These are phyloP conservation scores for Naganishia friedmannii DNA, from an alignment of 768 basidiomycete species.

Conservation along the genomic window DNA sequence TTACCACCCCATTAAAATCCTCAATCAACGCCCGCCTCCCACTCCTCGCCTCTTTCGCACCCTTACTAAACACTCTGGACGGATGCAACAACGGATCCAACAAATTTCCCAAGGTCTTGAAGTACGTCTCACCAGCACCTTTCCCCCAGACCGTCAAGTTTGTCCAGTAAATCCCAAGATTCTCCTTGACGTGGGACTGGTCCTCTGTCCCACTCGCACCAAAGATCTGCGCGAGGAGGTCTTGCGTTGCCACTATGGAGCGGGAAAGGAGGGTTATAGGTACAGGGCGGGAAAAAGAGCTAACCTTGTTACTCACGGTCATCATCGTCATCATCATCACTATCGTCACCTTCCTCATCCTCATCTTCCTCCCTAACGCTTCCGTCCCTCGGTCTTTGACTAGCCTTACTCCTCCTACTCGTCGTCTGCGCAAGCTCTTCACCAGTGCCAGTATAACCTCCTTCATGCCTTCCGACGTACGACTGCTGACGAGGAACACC, in stretches of 20 bases:
- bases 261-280: not conserved
- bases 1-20: constrained; percentile 60
- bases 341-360: not conserved
- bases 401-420: constrained; percentile 10
- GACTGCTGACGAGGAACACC: constrained; percentile 4
- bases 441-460: not conserved
- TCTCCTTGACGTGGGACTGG: constrained; percentile 21
- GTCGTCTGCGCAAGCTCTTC: not conserved
- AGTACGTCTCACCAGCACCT: constrained; percentile 11
- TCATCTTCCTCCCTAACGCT: constrained; percentile 7
- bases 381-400: not conserved
- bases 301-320: constrained; percentile 3
- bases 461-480: not conserved
- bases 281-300: not conserved
- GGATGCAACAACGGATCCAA: constrained; percentile 6
- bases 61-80: not conserved
- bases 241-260: constrained; percentile 4
- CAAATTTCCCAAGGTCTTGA: constrained; percentile 1
- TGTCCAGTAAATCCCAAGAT: constrained; percentile 9
- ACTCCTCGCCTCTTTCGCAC: constrained; percentile 12
- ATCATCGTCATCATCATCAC: constrained; percentile 6
- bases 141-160: constrained; percentile 17
- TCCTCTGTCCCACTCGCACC: constrained; percentile 18
- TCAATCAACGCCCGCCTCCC: constrained; percentile 41
- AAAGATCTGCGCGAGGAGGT: constrained; percentile 24